phyloP scores from a whole-genome alignment of 805 yeast species.

The Lipomyces lipofer region DNA sequence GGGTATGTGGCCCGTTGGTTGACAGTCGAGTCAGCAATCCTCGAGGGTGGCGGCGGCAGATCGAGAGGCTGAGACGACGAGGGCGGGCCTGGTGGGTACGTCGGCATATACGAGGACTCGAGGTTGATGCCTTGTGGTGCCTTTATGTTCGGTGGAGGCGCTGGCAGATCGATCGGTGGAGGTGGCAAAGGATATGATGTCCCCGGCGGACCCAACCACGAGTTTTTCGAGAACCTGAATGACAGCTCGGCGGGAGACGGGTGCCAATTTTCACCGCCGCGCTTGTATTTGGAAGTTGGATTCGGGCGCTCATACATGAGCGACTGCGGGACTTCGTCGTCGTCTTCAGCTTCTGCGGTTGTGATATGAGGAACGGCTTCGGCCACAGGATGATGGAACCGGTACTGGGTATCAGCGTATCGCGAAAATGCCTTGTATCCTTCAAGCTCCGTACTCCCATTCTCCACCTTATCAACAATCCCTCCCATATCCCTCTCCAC shows the following conservation, averaged over 20 bases:
- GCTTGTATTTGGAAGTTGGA: not conserved
- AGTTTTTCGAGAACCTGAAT: slow-evolving; percentile 22
- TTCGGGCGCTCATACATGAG: slow-evolving; percentile 24
- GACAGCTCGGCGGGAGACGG: slow-evolving; percentile 30
- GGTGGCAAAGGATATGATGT: slow-evolving; percentile 31
- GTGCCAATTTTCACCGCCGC: slow-evolving; percentile 20
- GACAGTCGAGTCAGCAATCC: slow-evolving; percentile 11
- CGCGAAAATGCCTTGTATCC: too few relatives aligned
- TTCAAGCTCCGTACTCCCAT: not conserved
- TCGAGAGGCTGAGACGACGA: not conserved
- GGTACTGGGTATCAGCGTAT: too few relatives aligned
- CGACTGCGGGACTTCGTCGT: slow-evolving; percentile 26
- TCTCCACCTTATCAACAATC: not conserved
- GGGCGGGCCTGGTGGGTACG: not conserved
- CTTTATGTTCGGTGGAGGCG: slow-evolving; percentile 26
- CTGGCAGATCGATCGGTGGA: slow-evolving; percentile 25
- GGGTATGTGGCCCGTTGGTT: not conserved
- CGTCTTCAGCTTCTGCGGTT: slow-evolving; percentile 12
- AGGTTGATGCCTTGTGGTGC: slow-evolving; percentile 28
- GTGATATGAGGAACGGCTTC: not conserved
- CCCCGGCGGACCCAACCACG: slow-evolving; percentile 27
- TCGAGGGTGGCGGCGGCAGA: slow-evolving; percentile 28
- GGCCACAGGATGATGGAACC: too few relatives aligned
- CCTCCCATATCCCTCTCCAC: not conserved
- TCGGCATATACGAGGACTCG: slow-evolving; percentile 26